Base-by-base conservation (phyloP, 2,329 filamentous ascomycete species). In the Cordyceps cateniannulata region DNA sequence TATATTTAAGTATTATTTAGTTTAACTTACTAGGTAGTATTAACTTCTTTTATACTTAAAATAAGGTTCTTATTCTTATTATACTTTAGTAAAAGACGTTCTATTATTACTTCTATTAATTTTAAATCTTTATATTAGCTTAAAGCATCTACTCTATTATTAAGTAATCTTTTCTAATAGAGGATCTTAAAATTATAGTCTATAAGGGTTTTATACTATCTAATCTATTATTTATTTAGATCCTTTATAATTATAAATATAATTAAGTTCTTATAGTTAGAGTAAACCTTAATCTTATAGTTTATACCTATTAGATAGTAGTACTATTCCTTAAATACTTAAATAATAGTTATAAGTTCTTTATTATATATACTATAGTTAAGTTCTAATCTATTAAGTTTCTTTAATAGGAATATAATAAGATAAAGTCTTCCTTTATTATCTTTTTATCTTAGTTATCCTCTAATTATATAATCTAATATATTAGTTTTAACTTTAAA, bases 291-390 rank as follows among this genome's bases (percentile, higher is more conserved):
- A 50, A 66, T n/a, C 22, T 65, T 49, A 54, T 65, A 64, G 3
- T 63, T 48, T 27, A 24, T 66, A 60, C 35, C 40, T 25, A 52
- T 25, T 14, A 67, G 20, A 29, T 69, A 68, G 20, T 67, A 59
- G 62, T 53, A 52, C 38, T 64, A 70, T 64, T 69, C 60, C 25
- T 69, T 65, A 62, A 69, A 66, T 18, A 38, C n/a, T 52, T 67
- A 63, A 49, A 68, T 55, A 29, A 70, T 69, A 7, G 48, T 38
- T 20, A 68, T 52, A 27, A 70, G 65, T 65, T 67, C 61, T 55
- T 68, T 67, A 53, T 68, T 59, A 51, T 68, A 65, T 10, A 67
- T 67, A 25, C 38, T 22, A 29, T 69, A 69, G 14, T 70, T 69
- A 35, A 67, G n/a, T n/a, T n/a, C n/a, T n/a, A n/a, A n/a, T n/a